phyloP scores from a whole-genome alignment of 2,329 filamentous ascomycete genomes.

The Diaporthe eres region DNA sequence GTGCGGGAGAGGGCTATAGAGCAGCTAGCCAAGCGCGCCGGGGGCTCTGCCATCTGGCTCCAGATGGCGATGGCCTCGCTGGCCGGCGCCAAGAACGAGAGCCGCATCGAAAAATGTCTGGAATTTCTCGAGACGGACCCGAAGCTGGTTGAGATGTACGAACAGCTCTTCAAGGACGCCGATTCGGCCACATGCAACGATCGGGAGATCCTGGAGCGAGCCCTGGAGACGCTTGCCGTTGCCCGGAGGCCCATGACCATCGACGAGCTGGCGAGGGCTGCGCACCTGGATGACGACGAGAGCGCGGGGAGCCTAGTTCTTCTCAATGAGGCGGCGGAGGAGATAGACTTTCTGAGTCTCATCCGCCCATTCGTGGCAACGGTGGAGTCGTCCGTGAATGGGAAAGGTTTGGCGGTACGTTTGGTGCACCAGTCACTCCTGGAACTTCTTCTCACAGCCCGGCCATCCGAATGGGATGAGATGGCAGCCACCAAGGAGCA shows the following conservation, averaged over 20 bases:
- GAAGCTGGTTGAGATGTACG: neutral
- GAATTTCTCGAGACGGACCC: neutral
- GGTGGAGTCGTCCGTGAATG: neutral
- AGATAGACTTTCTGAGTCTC: neutral
- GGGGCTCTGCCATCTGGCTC: conserved; percentile 12
- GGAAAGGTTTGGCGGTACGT: neutral
- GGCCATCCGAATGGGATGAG: neutral
- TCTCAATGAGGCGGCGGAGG: neutral
- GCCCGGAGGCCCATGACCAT: conserved; percentile 10
- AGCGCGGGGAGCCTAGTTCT: neutral
- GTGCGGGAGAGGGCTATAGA: conserved; percentile 1
- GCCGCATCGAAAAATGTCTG: neutral
- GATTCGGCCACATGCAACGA: conserved; percentile 7
- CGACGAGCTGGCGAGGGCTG: conserved; percentile 10
- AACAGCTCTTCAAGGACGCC: neutral
- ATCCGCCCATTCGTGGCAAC: conserved; percentile 7
- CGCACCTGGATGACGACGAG: neutral
- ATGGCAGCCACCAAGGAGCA: neutral
- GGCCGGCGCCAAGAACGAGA: conserved; percentile 10
- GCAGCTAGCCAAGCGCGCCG: conserved; percentile 1
- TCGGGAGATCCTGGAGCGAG: conserved; percentile 13
- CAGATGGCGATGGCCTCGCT: neutral
- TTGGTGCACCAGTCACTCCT: conserved; percentile 18
- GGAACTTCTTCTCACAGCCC: neutral
- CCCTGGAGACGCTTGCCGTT: conserved; percentile 2